Base-by-base conservation (phyloP, 2,329 filamentous ascomycete species). In the Sarocladiaceae sp. region DNA sequence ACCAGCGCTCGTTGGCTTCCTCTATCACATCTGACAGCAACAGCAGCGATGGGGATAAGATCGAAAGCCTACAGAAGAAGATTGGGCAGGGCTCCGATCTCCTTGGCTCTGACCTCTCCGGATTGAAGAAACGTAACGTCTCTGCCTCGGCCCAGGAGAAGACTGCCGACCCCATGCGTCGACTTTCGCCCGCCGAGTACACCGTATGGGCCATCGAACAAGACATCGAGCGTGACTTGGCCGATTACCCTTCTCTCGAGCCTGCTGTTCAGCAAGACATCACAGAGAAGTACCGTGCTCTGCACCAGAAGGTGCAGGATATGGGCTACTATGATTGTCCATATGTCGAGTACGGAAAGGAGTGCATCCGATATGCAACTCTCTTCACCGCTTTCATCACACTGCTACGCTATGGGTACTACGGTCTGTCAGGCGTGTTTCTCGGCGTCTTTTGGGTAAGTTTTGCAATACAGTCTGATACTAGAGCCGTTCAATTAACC, bases 361-460 rank as follows among this genome's bases (percentile, higher is more conserved):
- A 86, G 61, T 65, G 73, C 58, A 56, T 71, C n/a, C 78, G 83
- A 11, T 85, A 84, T 59, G 58, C 62, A 0, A 56, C 67, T 0
- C 63, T 86, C 6, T 84, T 86, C 53, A 59, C 55, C 0, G 52
- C 63, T 1, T 84, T 81, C 59, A 52, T 75, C 10, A 60, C 70
- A 17, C 58, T 73, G 2, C 66, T 86, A 2, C 65, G 66, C 53
- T 61, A 65, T 28, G 69, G 71, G 35, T 85, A 80, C 79, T 85
- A 82, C 62, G 62, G 79, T 50, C 73, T 75, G 1, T 83, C 80
- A 3, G 79, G 80, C 31, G 56, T 77, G 17, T 82, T 79, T 56
- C 64, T 86, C n/a, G 83, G 83, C 3, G 52, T 81, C 13, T 84
- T 85, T 62, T 86, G 82, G 79, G 76, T 79, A 67, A 36, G 65